Conservation (phyloP, 305 asterid genomes). For the Nicotiana rustica region DNA sequence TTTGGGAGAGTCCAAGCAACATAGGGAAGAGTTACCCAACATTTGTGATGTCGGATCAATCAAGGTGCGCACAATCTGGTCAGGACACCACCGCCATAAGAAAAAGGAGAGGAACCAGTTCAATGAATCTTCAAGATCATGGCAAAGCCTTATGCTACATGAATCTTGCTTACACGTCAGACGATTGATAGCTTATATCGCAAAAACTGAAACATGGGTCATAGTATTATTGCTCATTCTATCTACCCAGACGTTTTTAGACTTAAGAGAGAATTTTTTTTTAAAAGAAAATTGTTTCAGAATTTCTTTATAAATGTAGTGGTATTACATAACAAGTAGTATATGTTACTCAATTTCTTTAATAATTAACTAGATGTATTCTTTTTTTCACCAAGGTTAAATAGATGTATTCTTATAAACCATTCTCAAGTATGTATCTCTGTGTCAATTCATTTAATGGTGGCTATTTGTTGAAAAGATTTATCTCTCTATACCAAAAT, state of each 20-base stretch:
- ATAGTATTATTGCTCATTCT: background rate
- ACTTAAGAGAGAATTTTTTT: background rate
- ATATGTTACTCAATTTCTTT: constrained; percentile 22
- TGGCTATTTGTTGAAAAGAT: constrained; percentile 25
- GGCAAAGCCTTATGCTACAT: background rate
- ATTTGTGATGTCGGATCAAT: too few species aligned
- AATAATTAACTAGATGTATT: background rate
- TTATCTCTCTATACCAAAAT: background rate
- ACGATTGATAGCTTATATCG: background rate
- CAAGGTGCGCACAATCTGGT: too few species aligned
- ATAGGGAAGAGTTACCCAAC: too few species aligned
- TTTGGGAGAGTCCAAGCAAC: too few species aligned
- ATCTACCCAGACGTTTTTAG: background rate
- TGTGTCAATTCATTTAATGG: background rate
- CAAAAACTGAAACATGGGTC: constrained; percentile 1
- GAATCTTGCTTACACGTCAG: constrained; percentile 16
- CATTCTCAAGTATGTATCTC: background rate
- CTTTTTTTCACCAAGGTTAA: background rate
- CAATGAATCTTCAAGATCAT: constrained; percentile 17
- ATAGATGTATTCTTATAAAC: constrained; percentile 13
- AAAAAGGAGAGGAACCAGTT: background rate
- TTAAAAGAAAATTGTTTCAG: constrained; percentile 9
- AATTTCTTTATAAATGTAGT: background rate
- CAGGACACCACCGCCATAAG: too few species aligned
- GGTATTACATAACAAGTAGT: background rate